Evolutionary conservation across 1,284 basidiomycete species (phyloP).

Genomic region (Irpex rosettiformis): DNA sequence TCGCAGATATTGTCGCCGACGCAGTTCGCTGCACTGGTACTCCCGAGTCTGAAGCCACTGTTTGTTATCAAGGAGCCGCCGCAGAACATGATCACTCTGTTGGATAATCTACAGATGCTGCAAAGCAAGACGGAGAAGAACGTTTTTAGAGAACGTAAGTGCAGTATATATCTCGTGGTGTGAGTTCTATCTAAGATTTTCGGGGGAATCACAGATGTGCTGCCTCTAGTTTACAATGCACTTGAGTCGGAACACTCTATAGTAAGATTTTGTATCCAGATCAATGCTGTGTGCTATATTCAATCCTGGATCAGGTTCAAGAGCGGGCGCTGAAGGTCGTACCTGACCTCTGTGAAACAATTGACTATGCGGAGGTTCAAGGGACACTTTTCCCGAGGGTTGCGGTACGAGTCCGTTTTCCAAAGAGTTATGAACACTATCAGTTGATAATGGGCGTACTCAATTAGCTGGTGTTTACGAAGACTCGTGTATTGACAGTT

Average conservation of each 20-base stretch:
- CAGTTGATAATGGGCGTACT: not conserved
- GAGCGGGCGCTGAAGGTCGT: slow-evolving; percentile 86
- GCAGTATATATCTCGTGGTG: slow-evolving; percentile 1
- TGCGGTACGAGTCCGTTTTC: slow-evolving; percentile 53
- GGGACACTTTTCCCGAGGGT: slow-evolving; percentile 84
- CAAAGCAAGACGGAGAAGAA: slow-evolving; percentile 88
- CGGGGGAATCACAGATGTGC: slow-evolving; percentile 60
- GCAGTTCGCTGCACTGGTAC: slow-evolving; percentile 80
- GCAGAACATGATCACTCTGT: slow-evolving; percentile 90
- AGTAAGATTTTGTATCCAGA: slow-evolving; percentile 37
- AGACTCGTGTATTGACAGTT: slow-evolving; percentile 81
- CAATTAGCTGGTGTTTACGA: slow-evolving; percentile 79
- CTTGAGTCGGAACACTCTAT: slow-evolving; percentile 88
- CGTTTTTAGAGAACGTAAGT: slow-evolving; percentile 85
- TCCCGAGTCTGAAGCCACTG: slow-evolving; percentile 88
- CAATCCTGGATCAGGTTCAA: slow-evolving; percentile 61
- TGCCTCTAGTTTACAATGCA: slow-evolving; percentile 93
- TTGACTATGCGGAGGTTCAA: slow-evolving; percentile 92
- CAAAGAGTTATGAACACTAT: not conserved
- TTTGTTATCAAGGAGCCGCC: slow-evolving; percentile 94
- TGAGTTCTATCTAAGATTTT: not conserved
- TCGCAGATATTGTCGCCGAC: slow-evolving; percentile 71
- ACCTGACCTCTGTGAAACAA: slow-evolving; percentile 86
- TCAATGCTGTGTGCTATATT: slow-evolving; percentile 3
- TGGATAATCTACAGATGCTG: slow-evolving; percentile 87